Conservation (phyloP, 2,329 filamentous ascomycete species). For the Cytospora piceicola region DNA sequence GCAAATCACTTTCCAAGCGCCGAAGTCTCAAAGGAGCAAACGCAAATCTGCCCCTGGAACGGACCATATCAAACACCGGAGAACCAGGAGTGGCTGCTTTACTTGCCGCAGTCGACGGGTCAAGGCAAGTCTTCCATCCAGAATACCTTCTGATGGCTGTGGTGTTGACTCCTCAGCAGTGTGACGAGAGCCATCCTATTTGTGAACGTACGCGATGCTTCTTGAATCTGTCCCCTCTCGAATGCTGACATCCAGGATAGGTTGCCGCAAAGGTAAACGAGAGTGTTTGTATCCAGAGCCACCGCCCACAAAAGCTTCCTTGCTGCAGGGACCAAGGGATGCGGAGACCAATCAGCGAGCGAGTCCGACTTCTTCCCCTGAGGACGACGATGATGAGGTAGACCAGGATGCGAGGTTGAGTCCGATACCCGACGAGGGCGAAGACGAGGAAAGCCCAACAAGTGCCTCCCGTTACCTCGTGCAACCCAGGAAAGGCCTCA, state of each 20-base stretch:
- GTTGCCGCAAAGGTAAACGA: conserved; percentile 88
- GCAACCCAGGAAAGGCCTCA: conserved; percentile 36
- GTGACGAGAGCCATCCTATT: conserved; percentile 84
- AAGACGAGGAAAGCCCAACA: conserved; percentile 49
- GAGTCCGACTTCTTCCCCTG: conserved; percentile 59
- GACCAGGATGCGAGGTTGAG: conserved; percentile 52
- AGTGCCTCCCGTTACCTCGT: conserved; percentile 33
- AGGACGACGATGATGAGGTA: conserved; percentile 54
- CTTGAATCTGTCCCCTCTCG: background rate
- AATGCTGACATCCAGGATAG: conserved; percentile 46
- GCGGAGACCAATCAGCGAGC: conserved; percentile 43
- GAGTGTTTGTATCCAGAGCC: conserved; percentile 89
- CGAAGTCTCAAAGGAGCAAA: conserved; percentile 54
- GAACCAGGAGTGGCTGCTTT: conserved; percentile 90
- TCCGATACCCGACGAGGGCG: conserved; percentile 60
- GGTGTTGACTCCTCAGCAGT: conserved; percentile 58
- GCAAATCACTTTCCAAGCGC: conserved; percentile 50
- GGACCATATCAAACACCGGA: conserved; percentile 87
- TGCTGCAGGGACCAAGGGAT: conserved; percentile 45
- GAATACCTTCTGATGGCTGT: background rate
- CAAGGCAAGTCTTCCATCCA: conserved; percentile 56
- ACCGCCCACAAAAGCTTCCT: conserved; percentile 49
- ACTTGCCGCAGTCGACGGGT: conserved; percentile 89
- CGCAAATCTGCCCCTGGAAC: conserved; percentile 55
- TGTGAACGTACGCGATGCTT: conserved; percentile 69